Evolutionary conservation across 148 eudicot species (phyloP), one percentile per base, ranked within the genome.

Genomic region (Rhododendron ovatum): DNA sequence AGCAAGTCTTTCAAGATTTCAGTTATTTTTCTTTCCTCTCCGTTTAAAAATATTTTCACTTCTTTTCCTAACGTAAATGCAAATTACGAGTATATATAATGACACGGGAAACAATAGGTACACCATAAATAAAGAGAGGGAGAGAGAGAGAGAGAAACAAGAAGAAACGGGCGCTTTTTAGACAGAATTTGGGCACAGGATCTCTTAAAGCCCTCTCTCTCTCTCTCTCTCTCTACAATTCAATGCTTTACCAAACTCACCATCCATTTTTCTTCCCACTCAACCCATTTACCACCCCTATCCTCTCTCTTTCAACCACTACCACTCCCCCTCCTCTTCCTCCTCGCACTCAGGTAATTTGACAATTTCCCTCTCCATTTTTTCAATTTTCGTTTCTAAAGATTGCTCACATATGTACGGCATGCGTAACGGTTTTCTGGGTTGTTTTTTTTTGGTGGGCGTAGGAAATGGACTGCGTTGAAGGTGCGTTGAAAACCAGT

Each of bases 241-340:
- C 94, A 94, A 94, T 94, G 94, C 94, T 94, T 93, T 90, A 92
- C 95, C 96, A 45, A 91, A 93, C 93, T 73, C 91, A 88, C 78
- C 78, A 84, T 67, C 88, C 87, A 55, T 86, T 89, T 88, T 84
- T 88, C 82, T 82, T 55, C 87, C 45, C 87, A 59, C 67, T 87
- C 88, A 87, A 85, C 86, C 86, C 87, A 74, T 87, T 85, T 57
- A 67, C 88, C 47, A 61, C 63, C 22, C 67, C 85, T 41, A 20
- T 87, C 65, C 69, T 47, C 26, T n/a, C 59, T 51, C 74, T 69
- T 41, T 55, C 82, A 28, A 83, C 85, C 55, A 3, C 51, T 7
- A 13, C 73, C 28, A 14, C 37, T 30, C 30, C 30, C 30, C 0
- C 86, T 18, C 33, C 86, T 7, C 33, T 39, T 17, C 20, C 59